These are phyloP conservation scores for Plenodomus tracheiphilus DNA, from an alignment of 2,329 filamentous ascomycete genomes.

Conservation along the genomic window DNA sequence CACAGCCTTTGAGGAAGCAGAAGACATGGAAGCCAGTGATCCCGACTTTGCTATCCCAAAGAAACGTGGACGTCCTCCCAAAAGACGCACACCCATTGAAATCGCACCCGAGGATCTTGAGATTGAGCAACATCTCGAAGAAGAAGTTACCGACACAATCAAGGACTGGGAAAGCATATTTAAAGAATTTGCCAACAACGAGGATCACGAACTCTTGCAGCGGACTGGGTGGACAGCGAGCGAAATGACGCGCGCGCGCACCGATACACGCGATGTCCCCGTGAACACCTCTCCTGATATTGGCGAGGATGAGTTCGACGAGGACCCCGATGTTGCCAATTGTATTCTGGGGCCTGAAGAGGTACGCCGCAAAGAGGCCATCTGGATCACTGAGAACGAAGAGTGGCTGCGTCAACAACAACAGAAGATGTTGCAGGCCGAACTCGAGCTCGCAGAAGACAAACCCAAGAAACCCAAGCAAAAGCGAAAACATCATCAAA, in stretches of 20 bases:
- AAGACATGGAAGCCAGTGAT: constrained; percentile 15
- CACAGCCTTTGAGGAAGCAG: constrained; percentile 19
- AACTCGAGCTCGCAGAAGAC: constrained; percentile 60
- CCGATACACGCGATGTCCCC: constrained; percentile 24
- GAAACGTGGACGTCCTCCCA: constrained; percentile 43
- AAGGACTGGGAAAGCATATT: constrained; percentile 35
- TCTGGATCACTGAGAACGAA: constrained; percentile 95
- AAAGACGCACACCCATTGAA: constrained; percentile 36
- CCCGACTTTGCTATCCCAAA: constrained; percentile 32
- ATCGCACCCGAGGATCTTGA: constrained; percentile 52
- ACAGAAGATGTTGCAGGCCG: constrained; percentile 76
- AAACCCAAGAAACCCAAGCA: constrained; percentile 54
- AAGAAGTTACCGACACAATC: constrained; percentile 47
- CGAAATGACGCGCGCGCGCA: constrained; percentile 29
- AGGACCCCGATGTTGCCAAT: constrained; percentile 83
- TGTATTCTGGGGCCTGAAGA: constrained; percentile 77
- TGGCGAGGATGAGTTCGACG: constrained; percentile 79
- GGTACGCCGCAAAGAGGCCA: constrained; percentile 79
- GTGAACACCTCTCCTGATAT: constrained; percentile 58
- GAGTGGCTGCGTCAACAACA: constrained; percentile 89
- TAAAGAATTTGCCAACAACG: constrained; percentile 32
- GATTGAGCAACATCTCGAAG: constrained; percentile 52
- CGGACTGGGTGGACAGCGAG: constrained; percentile 32
- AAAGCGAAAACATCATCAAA: constrained; percentile 42
- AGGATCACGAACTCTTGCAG: constrained; percentile 34